These are phyloP conservation scores for Candida odintsovae DNA, from an alignment of 805 yeast genomes.

Conservation along the genomic window DNA sequence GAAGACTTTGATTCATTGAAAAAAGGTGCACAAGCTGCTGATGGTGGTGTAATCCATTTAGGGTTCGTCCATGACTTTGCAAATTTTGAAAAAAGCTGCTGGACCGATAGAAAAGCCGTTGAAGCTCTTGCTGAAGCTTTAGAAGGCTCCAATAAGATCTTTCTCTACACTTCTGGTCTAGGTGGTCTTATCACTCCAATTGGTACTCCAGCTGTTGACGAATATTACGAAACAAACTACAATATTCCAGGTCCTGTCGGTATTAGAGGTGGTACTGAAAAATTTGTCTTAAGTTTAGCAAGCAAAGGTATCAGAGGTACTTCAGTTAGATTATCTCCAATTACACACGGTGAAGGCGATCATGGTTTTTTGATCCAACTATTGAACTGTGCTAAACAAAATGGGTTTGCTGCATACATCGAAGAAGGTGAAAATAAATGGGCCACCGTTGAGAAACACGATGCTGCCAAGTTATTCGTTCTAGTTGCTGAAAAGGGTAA, in stretches of 20 bases:
- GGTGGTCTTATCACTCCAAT: conserved; percentile 4
- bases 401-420: conserved; percentile 28
- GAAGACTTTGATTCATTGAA: conserved; percentile 24
- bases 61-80: conserved; percentile 30
- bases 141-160: conserved; percentile 25
- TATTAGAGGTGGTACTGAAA: conserved; percentile 14
- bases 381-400: conserved; percentile 26
- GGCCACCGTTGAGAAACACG: conserved; percentile 27
- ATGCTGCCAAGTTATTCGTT: conserved; percentile 29
- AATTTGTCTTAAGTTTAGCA: conserved; percentile 11
- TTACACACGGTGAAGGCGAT: conserved; percentile 30
- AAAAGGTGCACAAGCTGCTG: conserved; percentile 25
- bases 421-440: conserved; percentile 13
- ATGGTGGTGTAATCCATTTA: conserved; percentile 32
- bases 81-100: conserved; percentile 13
- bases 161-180: conserved; percentile 25
- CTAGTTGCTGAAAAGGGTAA: conserved; percentile 23
- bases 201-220: conserved; percentile 10
- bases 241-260: background rate
- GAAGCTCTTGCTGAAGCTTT: conserved; percentile 25
- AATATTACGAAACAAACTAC: background rate
- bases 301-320: conserved; percentile 24
- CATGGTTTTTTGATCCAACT: conserved; percentile 21
- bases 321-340: conserved; percentile 28
- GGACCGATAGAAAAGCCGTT: conserved; percentile 25